A percentile compares a stretch with the other conserved stretches of the same genome.
Evolutionary conservation across 2,329 filamentous ascomycete genomes (phyloP).

Genomic region (Fusarium sp.): DNA sequence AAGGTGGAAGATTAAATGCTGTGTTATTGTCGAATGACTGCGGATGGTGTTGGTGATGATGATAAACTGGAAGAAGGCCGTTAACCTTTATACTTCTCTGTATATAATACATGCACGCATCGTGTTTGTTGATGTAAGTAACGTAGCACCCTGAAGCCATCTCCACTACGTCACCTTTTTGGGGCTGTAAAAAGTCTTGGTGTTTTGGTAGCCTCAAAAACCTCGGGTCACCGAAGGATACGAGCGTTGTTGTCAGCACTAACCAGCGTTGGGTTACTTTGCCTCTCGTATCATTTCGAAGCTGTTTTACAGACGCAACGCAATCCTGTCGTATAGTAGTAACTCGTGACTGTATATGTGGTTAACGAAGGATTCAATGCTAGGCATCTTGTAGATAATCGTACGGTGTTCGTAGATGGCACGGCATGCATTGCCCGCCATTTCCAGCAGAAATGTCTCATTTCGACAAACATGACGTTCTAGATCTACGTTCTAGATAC

Average conservation of each 20-base stretch:
- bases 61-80: neutral
- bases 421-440: neutral
- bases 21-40: neutral
- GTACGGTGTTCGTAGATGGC: neutral
- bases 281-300: neutral
- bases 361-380: neutral
- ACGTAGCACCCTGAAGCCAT: no score
- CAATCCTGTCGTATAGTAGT: neutral
- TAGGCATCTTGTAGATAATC: no score
- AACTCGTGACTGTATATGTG: no score
- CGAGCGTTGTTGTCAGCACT: constrained; percentile 13
- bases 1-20: neutral
- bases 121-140: neutral
- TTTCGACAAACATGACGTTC: neutral
- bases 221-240: neutral
- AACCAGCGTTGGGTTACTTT: neutral
- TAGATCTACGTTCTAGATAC: neutral
- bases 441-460: neutral
- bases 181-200: neutral
- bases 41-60: neutral
- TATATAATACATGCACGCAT: neutral
- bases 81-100: neutral
- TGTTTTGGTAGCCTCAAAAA: neutral
- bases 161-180: neutral
- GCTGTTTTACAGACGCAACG: neutral